A percentile compares a stretch with the other conserved stretches of the same genome.
phyloP scores from a whole-genome alignment of 495 filamentous ascomycete species.

The Penicillium atrosanguineum region DNA sequence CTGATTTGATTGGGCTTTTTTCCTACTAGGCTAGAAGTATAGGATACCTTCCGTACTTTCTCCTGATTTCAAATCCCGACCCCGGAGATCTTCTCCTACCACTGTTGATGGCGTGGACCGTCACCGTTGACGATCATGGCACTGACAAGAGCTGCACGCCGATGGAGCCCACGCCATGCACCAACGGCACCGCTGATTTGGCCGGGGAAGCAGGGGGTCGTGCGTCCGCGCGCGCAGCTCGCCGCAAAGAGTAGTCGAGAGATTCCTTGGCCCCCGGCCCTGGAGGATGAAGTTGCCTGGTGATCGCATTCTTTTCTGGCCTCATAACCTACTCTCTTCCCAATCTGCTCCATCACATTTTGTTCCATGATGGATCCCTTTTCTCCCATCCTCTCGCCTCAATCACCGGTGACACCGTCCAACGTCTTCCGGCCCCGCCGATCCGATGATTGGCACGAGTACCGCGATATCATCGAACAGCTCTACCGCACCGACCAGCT shows the following conservation, averaged over 20 bases:
- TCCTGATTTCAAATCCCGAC: neutral
- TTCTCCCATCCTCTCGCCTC: constrained; percentile 17
- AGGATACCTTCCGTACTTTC: no score
- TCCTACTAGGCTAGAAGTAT: no score
- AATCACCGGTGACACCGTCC: constrained; percentile 17
- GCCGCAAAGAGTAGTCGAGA: constrained; percentile 40
- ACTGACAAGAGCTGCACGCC: constrained; percentile 17
- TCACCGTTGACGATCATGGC: constrained; percentile 24
- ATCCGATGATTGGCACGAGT: constrained; percentile 45
- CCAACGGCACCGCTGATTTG: constrained; percentile 28
- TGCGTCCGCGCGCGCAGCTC: constrained; percentile 37
- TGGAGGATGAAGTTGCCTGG: constrained; percentile 22
- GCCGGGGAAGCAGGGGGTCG: constrained; percentile 40
- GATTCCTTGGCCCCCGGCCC: constrained; percentile 22
- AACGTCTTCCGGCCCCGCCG: constrained; percentile 36
- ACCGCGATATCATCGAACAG: constrained; percentile 38
- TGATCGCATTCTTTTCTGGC: constrained; percentile 23
- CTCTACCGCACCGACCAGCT: constrained; percentile 43
- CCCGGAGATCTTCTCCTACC: neutral
- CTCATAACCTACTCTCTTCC: neutral
- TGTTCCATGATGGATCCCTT: constrained; percentile 15
- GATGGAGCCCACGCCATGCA: constrained; percentile 18
- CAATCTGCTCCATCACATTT: neutral
- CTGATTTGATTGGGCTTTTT: no score
- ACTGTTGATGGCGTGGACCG: neutral